Evolutionary conservation across 2,329 filamentous ascomycete species (phyloP).

Genomic region (Fusarium circinatum): DNA sequence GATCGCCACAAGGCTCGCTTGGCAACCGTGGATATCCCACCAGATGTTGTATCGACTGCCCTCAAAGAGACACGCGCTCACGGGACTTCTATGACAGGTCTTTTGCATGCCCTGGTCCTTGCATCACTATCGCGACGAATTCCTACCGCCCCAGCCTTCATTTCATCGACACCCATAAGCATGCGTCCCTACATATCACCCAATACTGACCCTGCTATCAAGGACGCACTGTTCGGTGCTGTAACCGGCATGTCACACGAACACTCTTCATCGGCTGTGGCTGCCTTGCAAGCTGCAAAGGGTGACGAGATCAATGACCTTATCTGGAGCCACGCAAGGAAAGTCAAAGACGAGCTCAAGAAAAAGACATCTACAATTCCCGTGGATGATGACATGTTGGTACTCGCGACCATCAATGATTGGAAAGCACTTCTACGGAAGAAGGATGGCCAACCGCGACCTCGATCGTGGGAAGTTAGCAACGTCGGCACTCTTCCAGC

Average conservation of each 20-base stretch:
- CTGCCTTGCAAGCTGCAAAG: conserved; percentile 38
- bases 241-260: conserved; percentile 51
- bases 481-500: conserved; percentile 56
- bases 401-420: conserved; percentile 57
- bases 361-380: conserved; percentile 49
- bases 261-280: conserved; percentile 41
- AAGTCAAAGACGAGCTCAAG: conserved; percentile 50
- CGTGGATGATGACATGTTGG: conserved; percentile 54
- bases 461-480: conserved; percentile 61
- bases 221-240: conserved; percentile 52
- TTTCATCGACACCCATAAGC: conserved; percentile 55
- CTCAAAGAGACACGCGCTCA: conserved; percentile 54
- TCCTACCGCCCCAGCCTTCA: conserved; percentile 50
- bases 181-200: conserved; percentile 53
- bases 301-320: conserved; percentile 36
- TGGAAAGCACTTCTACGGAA: conserved; percentile 53
- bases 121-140: conserved; percentile 54
- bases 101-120: conserved; percentile 59
- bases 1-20: conserved; percentile 50
- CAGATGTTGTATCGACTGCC: conserved; percentile 45
- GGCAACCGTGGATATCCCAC: conserved; percentile 50
- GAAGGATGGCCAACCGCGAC: conserved; percentile 56
- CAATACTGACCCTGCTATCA: conserved; percentile 43
- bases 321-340: conserved; percentile 57
- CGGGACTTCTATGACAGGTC: conserved; percentile 58